Evolutionary conservation across 768 basidiomycete genomes (phyloP), one percentile per base, ranked within the genome.

Genomic region (Lactarius indigo): DNA sequence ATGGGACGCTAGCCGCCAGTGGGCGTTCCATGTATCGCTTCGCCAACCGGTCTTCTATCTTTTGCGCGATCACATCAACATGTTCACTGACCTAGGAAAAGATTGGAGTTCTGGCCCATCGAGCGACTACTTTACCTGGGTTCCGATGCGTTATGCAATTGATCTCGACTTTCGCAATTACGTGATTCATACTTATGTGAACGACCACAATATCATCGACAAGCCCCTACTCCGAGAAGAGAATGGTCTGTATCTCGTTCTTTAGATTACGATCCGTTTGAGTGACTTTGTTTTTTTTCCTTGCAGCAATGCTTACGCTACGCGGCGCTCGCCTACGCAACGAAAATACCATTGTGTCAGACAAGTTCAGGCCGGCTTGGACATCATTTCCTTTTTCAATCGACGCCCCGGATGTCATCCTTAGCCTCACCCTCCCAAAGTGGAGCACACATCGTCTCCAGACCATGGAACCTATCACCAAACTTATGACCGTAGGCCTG

Each of bases 141-240:
- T 94, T 26, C 96, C 96, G 0, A 93, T 85, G 75, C 73, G 87
- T 8, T 98, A 98, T 76, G 75, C 76, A 18, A 76, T 96, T 69
- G 81, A 89, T 58, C 69, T 97, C 57, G 82, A 87, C 64, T 76
- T 98, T 65, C 82, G 87, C 73, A 87, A 93, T 72, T 96, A 87
- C 76, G 83, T 85, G 65, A 74, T 96, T 59, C 89, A 90, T 71
- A 74, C 92, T 30, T 96, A 92, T 73, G 86, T 92, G 60, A 98
- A 98, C 73, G 96, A 98, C 76, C 94, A 94, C 73, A 98, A 98
- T 73, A 93, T 98, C 73, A 91, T 98, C 59, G 94, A 97, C 79
- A 91, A 90, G 68, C 94, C 95, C 3, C 78, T 88, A 39, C 79
- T 87, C 64, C 79, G 78, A 64, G 90, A 94, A n/a, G 91, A 94